Base-by-base conservation (phyloP, 2,329 filamentous ascomycete species). In the Claviceps purpurea region DNA sequence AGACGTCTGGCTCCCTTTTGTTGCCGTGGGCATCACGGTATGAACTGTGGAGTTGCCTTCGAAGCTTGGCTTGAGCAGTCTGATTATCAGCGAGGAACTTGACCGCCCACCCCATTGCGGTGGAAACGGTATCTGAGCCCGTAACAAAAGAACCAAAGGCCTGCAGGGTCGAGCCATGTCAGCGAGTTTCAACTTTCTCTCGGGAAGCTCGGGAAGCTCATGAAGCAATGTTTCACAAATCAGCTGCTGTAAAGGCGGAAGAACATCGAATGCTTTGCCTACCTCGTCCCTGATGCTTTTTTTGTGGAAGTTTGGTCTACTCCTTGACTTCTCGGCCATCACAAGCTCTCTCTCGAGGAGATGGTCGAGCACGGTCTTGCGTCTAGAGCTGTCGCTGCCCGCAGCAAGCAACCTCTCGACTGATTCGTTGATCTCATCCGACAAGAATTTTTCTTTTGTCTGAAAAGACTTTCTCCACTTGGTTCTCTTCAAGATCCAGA, bases 281-380 rank as follows among this genome's bases (percentile, higher is more conserved):
- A 59, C 62, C 58, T 70, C 67, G 51, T 67, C 64, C 34, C 58
- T 57, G n/a, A 70, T 64, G 1, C 53, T 57, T 7, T 55, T 50
- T 1, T 60, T 64, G 43, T 63, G 51, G 26, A 68, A 67, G 11
- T 63, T 50, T 0, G 65, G 65, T 16, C 54, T 41, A 3, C 65
- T 57, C 0, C 57, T 61, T 13, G 58, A 60, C 26, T 67, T 69
- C 40, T 60, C 52, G 0, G 68, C 65, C 0, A 60, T 53, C 1
- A 49, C 39, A 16, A 13, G 26, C 34, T 52, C 50, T n/a, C 45
- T 40, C 22, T 18, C 34, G 10, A 45, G 34, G 13, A 40, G 7
- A 50, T 50, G 16, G 10, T 39, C 30, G 37, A 40, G 16, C 5
- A 46, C 42, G 2, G 20, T 14, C 8, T 45, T 46, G 30, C 20